Base-by-base conservation (phyloP, 108 stramenopile species). In the Cyclotella kingstonii region DNA sequence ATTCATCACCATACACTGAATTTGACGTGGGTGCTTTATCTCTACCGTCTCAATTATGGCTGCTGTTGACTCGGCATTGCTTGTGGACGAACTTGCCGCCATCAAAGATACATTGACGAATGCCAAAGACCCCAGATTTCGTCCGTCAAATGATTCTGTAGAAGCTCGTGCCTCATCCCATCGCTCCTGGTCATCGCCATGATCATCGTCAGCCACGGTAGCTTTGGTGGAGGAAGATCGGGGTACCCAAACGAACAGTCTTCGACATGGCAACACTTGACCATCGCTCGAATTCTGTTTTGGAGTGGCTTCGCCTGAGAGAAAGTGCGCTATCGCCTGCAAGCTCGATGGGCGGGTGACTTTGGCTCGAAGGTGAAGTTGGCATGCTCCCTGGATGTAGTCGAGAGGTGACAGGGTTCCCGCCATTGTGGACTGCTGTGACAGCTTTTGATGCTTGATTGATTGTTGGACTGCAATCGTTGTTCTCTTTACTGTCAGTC, bases 1-100 rank as follows among this genome's bases (percentile, higher is more conserved):
- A 53, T 43, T 53, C 17, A 78, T 29, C 23, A 73, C 67, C 77
- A 78, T 74, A 48, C 77, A 78, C 38, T 78, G 77, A 30, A 77
- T 64, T 39, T 38, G 64, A n/a, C 51, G 63, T 30, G 43, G 23
- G 14, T 44, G 39, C 31, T 50, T 23, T 15, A 29, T 58, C 41
- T 30, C 39, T 5, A 31, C 29, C 30, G 18, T 39, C 29, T 50
- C 50, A 26, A 34, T 12, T 11, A 17, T 30, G 11, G 59, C 15
- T 34, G 49, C 26, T 25, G 52, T n/a, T n/a, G n/a, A n/a, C n/a
- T n/a, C 25, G 12, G 49, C 27, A 26, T 38, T 57, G 41, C 35
- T 31, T 9, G 56, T 31, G 1, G 65, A 18, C 29, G 44, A 26
- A 4, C 11, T 40, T 55, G 54, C 62, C 9, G 38, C 19, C 26